Base-by-base conservation (phyloP, 495 filamentous ascomycete genomes). In the Articulospora tetracladia region DNA sequence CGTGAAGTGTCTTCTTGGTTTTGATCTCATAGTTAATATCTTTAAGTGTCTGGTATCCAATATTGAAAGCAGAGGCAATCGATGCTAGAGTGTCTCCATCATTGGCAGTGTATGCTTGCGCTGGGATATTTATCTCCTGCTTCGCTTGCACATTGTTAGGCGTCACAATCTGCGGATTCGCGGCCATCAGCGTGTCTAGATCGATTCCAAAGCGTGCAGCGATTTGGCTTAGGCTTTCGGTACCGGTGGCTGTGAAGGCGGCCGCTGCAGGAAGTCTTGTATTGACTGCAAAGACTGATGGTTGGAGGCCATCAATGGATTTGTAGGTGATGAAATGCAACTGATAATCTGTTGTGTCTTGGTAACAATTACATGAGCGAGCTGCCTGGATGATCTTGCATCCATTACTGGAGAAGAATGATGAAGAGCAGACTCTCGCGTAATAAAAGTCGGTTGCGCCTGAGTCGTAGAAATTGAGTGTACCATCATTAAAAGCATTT, bases 381-480 rank as follows among this genome's bases (percentile, higher is more conserved):
- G 55, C 55, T 1, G 48, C 55, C 27, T 58, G 55, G n/a, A 32
- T 17, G 19, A 58, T 58, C n/a, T 17, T 11, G 27, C 26, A 49
- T 11, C 7, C 23, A 2, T n/a, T 23, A 17, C 22, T 27, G 13
- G 12, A 10, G n/a, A n/a, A n/a, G n/a, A n/a, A n/a, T n/a, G n/a
- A 4, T 6, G 30, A 32, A 4, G 30, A 32, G 26, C 26, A 58
- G 15, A 50, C 25, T 23, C 24, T 3, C 15, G 13, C 26, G 22
- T 58, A 58, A 34, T 50, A 50, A 26, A 58, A 58, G 20, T 49
- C 55, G 15, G 39, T 20, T 6, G 2, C 27, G 7, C 55, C 55
- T 2, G 55, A 28, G 23, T 58, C 24, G 28, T 58, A 58, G 24
- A 19, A 58, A 12, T 50, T 49, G 49, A 52, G 3, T 6, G 19